Percentiles rank a stretch among this genome's conserved stretches.
These are phyloP conservation scores for Chenopodium berlandieri DNA, from an alignment of 148 eudicot genomes.

Conservation along the genomic window DNA sequence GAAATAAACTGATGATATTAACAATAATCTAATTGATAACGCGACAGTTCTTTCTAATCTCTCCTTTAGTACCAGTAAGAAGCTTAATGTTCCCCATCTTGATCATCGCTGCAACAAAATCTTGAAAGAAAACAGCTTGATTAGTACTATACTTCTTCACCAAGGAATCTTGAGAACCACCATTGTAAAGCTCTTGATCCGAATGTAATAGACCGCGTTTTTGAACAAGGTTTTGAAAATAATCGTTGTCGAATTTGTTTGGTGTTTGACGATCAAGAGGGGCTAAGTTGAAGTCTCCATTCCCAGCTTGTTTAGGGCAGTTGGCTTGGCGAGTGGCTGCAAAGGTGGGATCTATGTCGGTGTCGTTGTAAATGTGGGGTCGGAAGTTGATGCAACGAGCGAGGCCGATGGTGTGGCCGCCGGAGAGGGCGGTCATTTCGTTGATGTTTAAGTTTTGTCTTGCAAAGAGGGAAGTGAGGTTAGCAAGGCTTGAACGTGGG, in stretches of 20 bases:
- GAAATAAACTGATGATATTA: no score
- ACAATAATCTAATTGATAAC: slow-evolving; percentile 26
- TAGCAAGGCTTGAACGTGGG: slow-evolving; percentile 37
- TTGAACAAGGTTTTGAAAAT: slow-evolving; percentile 36
- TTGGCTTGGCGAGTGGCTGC: slow-evolving; percentile 29
- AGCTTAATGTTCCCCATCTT: slow-evolving; percentile 56
- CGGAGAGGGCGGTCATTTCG: slow-evolving; percentile 60
- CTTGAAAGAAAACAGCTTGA: slow-evolving; percentile 29
- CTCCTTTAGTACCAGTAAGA: slow-evolving; percentile 53
- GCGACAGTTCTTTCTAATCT: slow-evolving; percentile 50
- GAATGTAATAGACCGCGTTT: slow-evolving; percentile 49
- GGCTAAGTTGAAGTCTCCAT: slow-evolving; percentile 44
- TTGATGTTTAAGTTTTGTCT: slow-evolving; percentile 34
- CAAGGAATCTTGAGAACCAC: slow-evolving; percentile 44
- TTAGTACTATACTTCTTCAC: slow-evolving; percentile 32
- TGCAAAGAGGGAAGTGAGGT: slow-evolving; percentile 37
- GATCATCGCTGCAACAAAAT: slow-evolving; percentile 49
- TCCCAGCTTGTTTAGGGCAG: slow-evolving; percentile 29
- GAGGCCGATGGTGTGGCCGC: slow-evolving; percentile 56
- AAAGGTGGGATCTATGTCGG: slow-evolving; percentile 41
- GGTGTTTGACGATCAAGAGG: slow-evolving; percentile 41
- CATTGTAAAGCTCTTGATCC: slow-evolving; percentile 51
- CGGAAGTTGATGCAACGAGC: slow-evolving; percentile 48
- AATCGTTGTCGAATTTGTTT: slow-evolving; percentile 35
- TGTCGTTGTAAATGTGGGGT: slow-evolving; percentile 45